Percentiles rank a stretch among this genome's conserved stretches.
Evolutionary conservation across 257 asterid species (phyloP).

Genomic region (Forsythia viridissima): DNA sequence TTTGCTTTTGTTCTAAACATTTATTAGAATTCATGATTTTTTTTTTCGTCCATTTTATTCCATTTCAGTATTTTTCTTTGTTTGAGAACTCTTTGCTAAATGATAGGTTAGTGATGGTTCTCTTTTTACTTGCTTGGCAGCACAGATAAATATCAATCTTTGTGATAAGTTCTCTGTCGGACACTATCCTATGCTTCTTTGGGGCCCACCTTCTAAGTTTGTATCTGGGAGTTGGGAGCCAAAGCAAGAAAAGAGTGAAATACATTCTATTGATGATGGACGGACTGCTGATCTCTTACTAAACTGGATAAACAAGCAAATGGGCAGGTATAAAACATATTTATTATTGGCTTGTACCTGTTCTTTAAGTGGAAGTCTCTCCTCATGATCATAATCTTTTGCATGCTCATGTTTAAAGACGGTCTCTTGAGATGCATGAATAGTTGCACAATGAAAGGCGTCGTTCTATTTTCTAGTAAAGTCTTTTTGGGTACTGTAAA

Average conservation of each 20-base stretch:
- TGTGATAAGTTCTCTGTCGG: slow-evolving; percentile 84
- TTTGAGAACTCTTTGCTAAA: slow-evolving; percentile 14
- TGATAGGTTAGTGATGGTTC: slow-evolving; percentile 40
- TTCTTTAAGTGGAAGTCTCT: slow-evolving; percentile 1
- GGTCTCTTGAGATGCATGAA: slow-evolving; percentile 17
- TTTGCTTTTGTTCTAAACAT: neutral
- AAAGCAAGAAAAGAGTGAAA: slow-evolving; percentile 58
- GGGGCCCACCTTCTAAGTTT: slow-evolving; percentile 90
- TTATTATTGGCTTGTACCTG: slow-evolving; percentile 12
- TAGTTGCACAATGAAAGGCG: neutral
- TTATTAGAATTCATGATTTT: neutral
- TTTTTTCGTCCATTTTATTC: neutral
- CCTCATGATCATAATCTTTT: neutral
- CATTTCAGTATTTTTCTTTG: neutral
- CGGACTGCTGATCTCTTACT: slow-evolving; percentile 73
- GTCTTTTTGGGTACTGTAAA: neutral
- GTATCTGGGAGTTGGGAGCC: slow-evolving; percentile 72
- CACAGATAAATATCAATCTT: slow-evolving; percentile 79
- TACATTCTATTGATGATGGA: slow-evolving; percentile 53
- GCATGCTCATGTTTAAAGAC: slow-evolving; percentile 2
- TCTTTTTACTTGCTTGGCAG: slow-evolving; percentile 72
- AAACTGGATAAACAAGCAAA: slow-evolving; percentile 75
- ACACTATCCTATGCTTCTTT: slow-evolving; percentile 78
- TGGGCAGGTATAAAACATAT: slow-evolving; percentile 54
- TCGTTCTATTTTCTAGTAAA: neutral